Evolutionary conservation across 768 basidiomycete species (phyloP), one percentile per base, ranked within the genome.

Genomic region (Galerina marginata): DNA sequence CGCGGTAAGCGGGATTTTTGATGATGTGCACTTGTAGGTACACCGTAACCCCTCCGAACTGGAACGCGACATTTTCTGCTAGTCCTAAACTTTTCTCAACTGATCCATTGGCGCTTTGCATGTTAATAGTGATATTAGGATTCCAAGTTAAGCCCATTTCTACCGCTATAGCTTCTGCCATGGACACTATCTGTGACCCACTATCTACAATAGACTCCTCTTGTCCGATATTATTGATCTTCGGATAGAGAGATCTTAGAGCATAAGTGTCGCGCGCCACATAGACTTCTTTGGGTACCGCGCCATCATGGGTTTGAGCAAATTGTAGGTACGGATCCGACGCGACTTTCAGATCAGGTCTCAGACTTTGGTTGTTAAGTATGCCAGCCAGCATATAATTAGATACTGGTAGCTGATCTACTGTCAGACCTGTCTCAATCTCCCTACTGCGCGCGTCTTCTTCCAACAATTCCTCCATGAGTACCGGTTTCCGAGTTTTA

Each of bases 11-110:
- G 0, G 67, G 66, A 1, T 56, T 54, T 16, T 60, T 40, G 6
- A 75, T 66, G 4, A 75, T 60, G 45, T 75, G 74, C 7, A 72
- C 65, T 63, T 75, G 74, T 2, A 75, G 29, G 33, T 66, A 72
- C 1, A 71, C 12, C 0, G 56, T 65, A 2, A 74, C 9, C 4
- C 15, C 36, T 1, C 65, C 70, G 29, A 72, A 63, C 3, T 38
- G 47, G 37, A 75, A 72, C 0, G 67, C 59, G 0, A 77, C 67
- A 54, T 76, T 70, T 10, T 53, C 23, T 9, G 71, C 72, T 38
- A 76, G 20, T 1, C 74, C 74, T 5, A 67, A 50, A 0, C 72
- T 69, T 4, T 56, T 47, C 14, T 71, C 63, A 0, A 70, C 44
- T 2, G 62, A 39, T 3, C 64, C 55, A 54, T 75, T 74, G 6